Base-by-base conservation (phyloP, 2,329 filamentous ascomycete species). In the Penicillium rolfsii region DNA sequence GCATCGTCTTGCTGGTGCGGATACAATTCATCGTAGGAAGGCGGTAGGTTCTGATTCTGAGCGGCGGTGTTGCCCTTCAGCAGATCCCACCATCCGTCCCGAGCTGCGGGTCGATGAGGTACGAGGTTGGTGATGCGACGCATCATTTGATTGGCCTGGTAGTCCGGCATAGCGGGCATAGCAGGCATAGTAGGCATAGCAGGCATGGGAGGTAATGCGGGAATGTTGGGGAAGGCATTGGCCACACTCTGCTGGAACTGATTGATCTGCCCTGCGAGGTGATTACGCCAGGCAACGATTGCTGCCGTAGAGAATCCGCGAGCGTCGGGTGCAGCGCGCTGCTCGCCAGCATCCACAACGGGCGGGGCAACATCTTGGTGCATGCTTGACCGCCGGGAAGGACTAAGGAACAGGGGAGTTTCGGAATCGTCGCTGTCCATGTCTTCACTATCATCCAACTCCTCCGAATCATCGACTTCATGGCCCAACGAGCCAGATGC, bases 21-120 rank as follows among this genome's bases (percentile, higher is more conserved):
- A 73, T 87, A 95, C 30, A 95, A 85, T 52, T 93, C 91, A 56
- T 93, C 88, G 66, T 95, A 95, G 0, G 91, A 85, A 9, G 91
- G 91, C 8, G 90, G 90, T 35, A 85, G 81, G 4, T 82, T 79
- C 9, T 85, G 76, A 41, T 77, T 78, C 22, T 77, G 79, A 14
- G 78, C 68, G 16, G 79, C 68, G 41, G 77, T 74, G 55, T 78
- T 77, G 8, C 80, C 80, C 35, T 86, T 86, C 48, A 89, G 83
- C 30, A 89, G 78, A 70, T 89, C 87, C 85, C 87, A 91, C 88
- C 89, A 91, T 61, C 83, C 76, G 60, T 82, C 79, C 57, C 75
- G 72, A 2, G 82, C 80, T 22, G 78, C 83, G 5, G 86, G 83
- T 70, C 87, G 85, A 64, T 88, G 84, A n/a, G 89, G 89, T 67